phyloP scores from a whole-genome alignment of 805 yeast species.

The Starmerella apicola region DNA sequence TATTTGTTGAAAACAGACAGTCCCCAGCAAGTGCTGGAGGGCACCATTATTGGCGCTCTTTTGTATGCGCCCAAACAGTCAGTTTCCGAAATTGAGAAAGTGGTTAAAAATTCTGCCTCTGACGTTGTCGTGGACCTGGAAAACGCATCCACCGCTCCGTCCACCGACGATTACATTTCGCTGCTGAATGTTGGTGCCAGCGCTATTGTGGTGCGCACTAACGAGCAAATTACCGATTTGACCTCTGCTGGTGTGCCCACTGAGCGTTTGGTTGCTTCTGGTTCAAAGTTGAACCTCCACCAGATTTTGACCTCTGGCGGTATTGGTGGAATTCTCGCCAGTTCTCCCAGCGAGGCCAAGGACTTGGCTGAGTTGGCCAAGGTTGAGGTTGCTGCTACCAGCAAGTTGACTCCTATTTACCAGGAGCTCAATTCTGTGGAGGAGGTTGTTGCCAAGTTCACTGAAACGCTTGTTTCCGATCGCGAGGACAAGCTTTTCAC shows the following conservation, averaged over 20 bases:
- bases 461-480: slow-evolving; percentile 32
- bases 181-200: slow-evolving; percentile 52
- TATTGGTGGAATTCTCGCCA: slow-evolving; percentile 16
- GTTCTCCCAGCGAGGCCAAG: slow-evolving; percentile 4
- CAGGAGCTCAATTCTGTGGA: slow-evolving; percentile 9
- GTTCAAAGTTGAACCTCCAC: slow-evolving; percentile 1
- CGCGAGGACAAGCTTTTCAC: slow-evolving; percentile 77
- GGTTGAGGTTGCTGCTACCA: slow-evolving; percentile 13
- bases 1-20: slow-evolving; percentile 8
- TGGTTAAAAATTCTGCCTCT: slow-evolving; percentile 3
- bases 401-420: slow-evolving; percentile 18
- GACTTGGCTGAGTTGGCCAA: slow-evolving; percentile 11
- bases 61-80: slow-evolving; percentile 3
- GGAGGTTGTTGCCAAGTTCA: slow-evolving; percentile 8
- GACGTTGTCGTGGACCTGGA: slow-evolving; percentile 3
- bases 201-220: slow-evolving; percentile 32
- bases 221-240: slow-evolving; percentile 26
- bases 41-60: slow-evolving; percentile 13
- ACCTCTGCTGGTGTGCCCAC: slow-evolving; percentile 41
- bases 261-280: slow-evolving; percentile 32
- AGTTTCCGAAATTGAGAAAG: slow-evolving; percentile 1
- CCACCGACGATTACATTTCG: slow-evolving; percentile 36
- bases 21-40: slow-evolving; percentile 4
- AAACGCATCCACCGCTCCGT: slow-evolving; percentile 5
- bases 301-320: slow-evolving; percentile 4